Base-by-base conservation (phyloP, 2,329 filamentous ascomycete species). In the Chaetomium globosum region DNA sequence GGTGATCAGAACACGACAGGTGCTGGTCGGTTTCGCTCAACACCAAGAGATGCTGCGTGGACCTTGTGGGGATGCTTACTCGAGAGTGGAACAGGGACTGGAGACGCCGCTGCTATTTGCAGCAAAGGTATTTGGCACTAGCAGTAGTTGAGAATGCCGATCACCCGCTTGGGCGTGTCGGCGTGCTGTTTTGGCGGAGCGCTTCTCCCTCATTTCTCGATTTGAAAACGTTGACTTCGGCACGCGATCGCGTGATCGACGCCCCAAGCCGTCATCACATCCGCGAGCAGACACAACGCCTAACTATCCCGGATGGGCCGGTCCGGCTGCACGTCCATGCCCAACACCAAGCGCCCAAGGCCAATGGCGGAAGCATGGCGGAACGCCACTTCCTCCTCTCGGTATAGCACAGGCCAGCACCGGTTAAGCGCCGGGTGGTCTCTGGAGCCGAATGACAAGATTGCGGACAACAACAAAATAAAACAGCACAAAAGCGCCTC, bases 401-500 rank as follows among this genome's bases (percentile, higher is more conserved):
- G 59, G 59, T 61, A 61, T 61, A 55, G 51, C 59, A 61, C 52
- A 12, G 49, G 49, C 36, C 51, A 39, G 48, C 52, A 19, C 23
- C 36, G 59, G 59, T 33, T n/a, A 23, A 8, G 36, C 39, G 16
- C 36, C 59, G 51, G 59, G 51, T 21, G 10, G 52, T 61, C 33
- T 36, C 60, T 43, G 28, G 36, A 26, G 39, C 59, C 53, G 59
- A 51, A 61, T 48, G 31, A 65, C 48, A 62, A 64, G n/a, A 56
- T 23, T 43, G 46, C 7, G 21, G n/a, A 48, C 46, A 48, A 56
- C 21, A 59, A 64, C 31, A 30, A 46, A 19, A 43, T 5, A 43
- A 48, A 48, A 43, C 39, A 43, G 39, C 39, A 43, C 13, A 43
- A 43, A 16, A 16, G 39, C 39, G 16, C 28, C 51, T 19, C 26